Percentiles rank a stretch among this genome's conserved stretches.
phyloP scores from a whole-genome alignment of 148 eudicot species.

The Drosera capensis region DNA sequence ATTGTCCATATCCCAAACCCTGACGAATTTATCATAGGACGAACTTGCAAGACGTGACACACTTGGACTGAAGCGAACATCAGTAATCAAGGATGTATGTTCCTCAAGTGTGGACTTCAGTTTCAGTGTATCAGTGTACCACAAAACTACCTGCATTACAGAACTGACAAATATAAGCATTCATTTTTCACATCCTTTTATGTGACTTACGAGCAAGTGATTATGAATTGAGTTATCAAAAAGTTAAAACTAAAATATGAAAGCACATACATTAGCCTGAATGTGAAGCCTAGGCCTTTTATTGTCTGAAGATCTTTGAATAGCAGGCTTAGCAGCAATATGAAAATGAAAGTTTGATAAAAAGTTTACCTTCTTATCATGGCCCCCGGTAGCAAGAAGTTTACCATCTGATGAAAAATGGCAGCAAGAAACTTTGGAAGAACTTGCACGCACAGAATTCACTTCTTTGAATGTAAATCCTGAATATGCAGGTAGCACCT shows the following conservation, averaged over 20 bases:
- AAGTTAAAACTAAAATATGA: no score
- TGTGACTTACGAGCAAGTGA: no score
- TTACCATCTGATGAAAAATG: conserved; percentile 94
- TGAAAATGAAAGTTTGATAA: no score
- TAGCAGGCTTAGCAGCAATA: no score
- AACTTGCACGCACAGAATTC: conserved; percentile 54
- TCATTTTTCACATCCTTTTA: no score
- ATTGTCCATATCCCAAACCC: conserved; percentile 89
- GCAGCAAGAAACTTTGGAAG: conserved; percentile 72
- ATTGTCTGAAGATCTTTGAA: no score
- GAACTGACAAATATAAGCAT: conserved; percentile 15
- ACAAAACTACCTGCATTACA: conserved; percentile 83
- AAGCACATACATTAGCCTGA: no score
- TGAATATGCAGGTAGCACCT: no score
- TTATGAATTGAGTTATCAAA: no score
- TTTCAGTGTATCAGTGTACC: conserved; percentile 83
- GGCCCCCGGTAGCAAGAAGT: conserved; percentile 80
- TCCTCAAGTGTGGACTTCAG: conserved; percentile 71
- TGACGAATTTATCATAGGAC: conserved; percentile 74
- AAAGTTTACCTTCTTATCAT: conserved; percentile 84
- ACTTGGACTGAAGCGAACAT: conserved; percentile 76
- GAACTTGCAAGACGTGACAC: conserved; percentile 79
- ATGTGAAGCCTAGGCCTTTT: no score
- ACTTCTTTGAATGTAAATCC: conserved; percentile 82
- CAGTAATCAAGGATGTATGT: conserved; percentile 57